Percentiles rank a stretch among this genome's conserved stretches.
Evolutionary conservation across 2,329 filamentous ascomycete species (phyloP).

Genomic region (Aspergillus sp.): DNA sequence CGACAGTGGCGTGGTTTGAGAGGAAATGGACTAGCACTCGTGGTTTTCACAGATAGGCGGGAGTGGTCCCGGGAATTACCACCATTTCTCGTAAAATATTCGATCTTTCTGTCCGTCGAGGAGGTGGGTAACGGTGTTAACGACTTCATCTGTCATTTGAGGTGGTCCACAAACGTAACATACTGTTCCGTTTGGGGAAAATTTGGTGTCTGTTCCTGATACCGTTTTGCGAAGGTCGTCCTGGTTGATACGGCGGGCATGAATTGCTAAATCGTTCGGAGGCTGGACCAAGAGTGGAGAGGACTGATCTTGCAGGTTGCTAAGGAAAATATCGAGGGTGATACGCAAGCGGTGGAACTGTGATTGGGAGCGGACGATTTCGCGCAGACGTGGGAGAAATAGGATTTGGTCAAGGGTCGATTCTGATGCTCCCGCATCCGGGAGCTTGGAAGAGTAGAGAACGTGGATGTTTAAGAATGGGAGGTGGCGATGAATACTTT

Average conservation of each 20-base stretch:
- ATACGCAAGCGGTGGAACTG: conserved; percentile 29
- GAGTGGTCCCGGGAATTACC: conserved; percentile 41
- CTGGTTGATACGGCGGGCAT: conserved; percentile 34
- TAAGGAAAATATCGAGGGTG: conserved; percentile 37
- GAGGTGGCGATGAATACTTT: conserved; percentile 30
- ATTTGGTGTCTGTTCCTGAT: conserved; percentile 29
- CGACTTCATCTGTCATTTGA: conserved; percentile 67
- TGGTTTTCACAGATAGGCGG: too few species aligned
- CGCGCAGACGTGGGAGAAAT: conserved; percentile 48
- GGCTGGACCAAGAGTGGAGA: conserved; percentile 10
- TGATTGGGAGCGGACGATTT: conserved; percentile 33
- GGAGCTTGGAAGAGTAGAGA: conserved; percentile 61
- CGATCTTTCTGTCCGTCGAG: conserved; percentile 48
- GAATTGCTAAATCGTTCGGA: conserved; percentile 27
- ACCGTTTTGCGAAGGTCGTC: conserved; percentile 38
- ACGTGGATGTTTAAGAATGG: conserved; percentile 52
- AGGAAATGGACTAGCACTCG: too few species aligned
- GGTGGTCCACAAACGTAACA: conserved; percentile 70
- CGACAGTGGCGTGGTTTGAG: neutral
- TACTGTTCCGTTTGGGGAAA: conserved; percentile 41
- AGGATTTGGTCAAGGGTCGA: conserved; percentile 38
- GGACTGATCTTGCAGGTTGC: conserved; percentile 19
- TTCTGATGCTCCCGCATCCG: conserved; percentile 13
- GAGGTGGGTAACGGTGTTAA: conserved; percentile 39
- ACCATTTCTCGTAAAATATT: conserved; percentile 65